These are phyloP conservation scores for Tuber melanosporum DNA, from an alignment of 495 filamentous ascomycete species.

Conservation along the genomic window DNA sequence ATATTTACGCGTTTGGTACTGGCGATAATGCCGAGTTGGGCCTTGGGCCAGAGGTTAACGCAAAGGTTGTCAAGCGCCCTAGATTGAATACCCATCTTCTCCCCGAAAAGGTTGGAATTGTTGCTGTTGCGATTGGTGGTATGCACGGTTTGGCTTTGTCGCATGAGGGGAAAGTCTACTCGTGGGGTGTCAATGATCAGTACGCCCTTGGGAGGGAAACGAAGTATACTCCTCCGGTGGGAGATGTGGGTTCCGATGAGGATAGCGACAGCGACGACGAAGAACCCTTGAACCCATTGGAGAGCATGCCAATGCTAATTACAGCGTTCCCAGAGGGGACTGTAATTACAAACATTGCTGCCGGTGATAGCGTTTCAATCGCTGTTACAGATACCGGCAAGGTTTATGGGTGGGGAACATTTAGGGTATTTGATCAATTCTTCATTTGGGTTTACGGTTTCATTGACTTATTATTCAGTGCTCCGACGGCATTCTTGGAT, in stretches of 20 bases:
- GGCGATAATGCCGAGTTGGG: slow-evolving; percentile 63
- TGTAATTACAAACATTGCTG: slow-evolving; percentile 54
- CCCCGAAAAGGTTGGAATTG: slow-evolving; percentile 57
- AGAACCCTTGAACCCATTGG: slow-evolving; percentile 53
- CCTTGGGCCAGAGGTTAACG: slow-evolving; percentile 55
- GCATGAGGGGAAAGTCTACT: slow-evolving; percentile 57
- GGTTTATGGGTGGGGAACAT: slow-evolving; percentile 69
- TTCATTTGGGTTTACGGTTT: slow-evolving; percentile 4
- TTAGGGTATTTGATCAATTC: slow-evolving; percentile 50
- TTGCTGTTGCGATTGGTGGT: slow-evolving; percentile 58
- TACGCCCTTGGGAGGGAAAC: slow-evolving; percentile 61
- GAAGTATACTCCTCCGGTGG: slow-evolving; percentile 45
- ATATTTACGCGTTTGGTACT: slow-evolving; percentile 64
- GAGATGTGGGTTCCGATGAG: slow-evolving; percentile 49
- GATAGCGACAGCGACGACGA: slow-evolving; percentile 49
- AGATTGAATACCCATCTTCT: slow-evolving; percentile 56
- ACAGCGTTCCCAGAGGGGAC: slow-evolving; percentile 51
- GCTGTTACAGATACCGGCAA: slow-evolving; percentile 57
- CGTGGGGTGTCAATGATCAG: slow-evolving; percentile 68
- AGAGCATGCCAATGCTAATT: slow-evolving; percentile 52
- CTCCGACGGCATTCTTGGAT: slow-evolving; percentile 67
- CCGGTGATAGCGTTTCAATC: slow-evolving; percentile 59
- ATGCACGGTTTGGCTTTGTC: slow-evolving; percentile 64
- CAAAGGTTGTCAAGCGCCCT: slow-evolving; percentile 62
- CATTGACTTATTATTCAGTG: slow-evolving; percentile 43